Conservation (phyloP, 1,284 basidiomycete genomes). For the Sanghuangporus baumii region DNA sequence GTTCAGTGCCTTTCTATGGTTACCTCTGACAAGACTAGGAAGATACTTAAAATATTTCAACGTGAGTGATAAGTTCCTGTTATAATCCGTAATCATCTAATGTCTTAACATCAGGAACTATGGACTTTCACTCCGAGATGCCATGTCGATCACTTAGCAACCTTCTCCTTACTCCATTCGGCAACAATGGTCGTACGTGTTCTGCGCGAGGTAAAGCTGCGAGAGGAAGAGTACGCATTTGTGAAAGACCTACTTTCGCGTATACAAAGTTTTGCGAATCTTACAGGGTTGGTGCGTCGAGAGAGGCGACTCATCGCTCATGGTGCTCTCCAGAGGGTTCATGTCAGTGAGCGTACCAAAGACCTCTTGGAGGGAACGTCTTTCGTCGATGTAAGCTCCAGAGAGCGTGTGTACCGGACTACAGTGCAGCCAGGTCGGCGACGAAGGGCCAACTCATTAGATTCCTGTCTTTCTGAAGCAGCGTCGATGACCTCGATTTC, state of each 20-base stretch:
- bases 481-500: slow-evolving; percentile 8
- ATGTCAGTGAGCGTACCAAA: slow-evolving; percentile 7
- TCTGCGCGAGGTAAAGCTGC: slow-evolving; percentile 75
- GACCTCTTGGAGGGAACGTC: not conserved
- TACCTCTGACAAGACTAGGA: slow-evolving; percentile 70
- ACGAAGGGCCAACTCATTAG: slow-evolving; percentile 15
- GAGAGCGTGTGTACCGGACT: not conserved
- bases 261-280: slow-evolving; percentile 53
- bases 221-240: slow-evolving; percentile 78
- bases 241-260: slow-evolving; percentile 56
- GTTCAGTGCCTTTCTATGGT: slow-evolving; percentile 62
- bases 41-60: slow-evolving; percentile 72
- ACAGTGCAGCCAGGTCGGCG: not conserved
- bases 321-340: slow-evolving; percentile 40
- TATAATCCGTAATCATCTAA: slow-evolving; percentile 14
- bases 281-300: slow-evolving; percentile 51
- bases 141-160: slow-evolving; percentile 65
- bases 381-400: not conserved
- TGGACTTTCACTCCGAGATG: slow-evolving; percentile 59
- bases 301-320: slow-evolving; percentile 70
- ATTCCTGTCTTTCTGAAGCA: slow-evolving; percentile 11
- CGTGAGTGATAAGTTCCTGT: slow-evolving; percentile 39
- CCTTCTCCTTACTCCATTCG: slow-evolving; percentile 60
- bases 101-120: slow-evolving; percentile 42
- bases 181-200: slow-evolving; percentile 67